Evolutionary conservation across 495 filamentous ascomycete species (phyloP), one percentile per base, ranked within the genome.

Genomic region (Massariosphaeria phaeospora): DNA sequence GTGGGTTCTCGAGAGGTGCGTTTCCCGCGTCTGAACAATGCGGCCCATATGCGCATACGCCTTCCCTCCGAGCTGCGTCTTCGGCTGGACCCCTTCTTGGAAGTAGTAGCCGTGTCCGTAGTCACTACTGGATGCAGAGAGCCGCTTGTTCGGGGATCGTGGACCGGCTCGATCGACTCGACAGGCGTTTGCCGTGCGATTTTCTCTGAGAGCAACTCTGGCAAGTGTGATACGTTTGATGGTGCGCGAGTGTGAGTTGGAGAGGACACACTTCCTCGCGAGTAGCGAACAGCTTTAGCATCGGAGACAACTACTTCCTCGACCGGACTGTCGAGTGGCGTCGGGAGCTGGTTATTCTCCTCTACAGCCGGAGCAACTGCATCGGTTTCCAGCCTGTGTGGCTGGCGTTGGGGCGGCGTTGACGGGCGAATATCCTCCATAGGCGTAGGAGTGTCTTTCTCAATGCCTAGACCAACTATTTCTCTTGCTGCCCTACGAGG

Each of bases 21-120:
- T 66, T 81, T 85, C 38, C 78, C 78, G 48, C 88, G 84, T 51
- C 77, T 79, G 72, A 96, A 93, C 17, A 94, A 79, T 0, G 85
- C 84, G 5, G 81, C 77, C 79, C 88, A 84, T 3, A 77, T 72
- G 13, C 72, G 67, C 29, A 59, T 69, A 43, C 69, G 75, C 49
- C 71, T 68, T 41, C 67, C 69, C 51, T 79, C 76, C 2, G 75
- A 75, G 23, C 54, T 67, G 7, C 60, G 52, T 17, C 60, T 39
- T 7, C 57, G 34, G 20, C 50, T 31, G 17, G 29, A 29, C n/a
- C 15, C 24, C 45, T 52, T 61, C 78, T 77, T 8, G 78, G 79
- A 18, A 69, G 66, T 34, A 75, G 76, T 47, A 72, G 70, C 33
- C 76, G 52, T 62, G 36, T 57, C 57, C 9, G 33, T 33, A 4